Base-by-base conservation (phyloP, 148 eudicot genomes). In the Silene latifolia region DNA sequence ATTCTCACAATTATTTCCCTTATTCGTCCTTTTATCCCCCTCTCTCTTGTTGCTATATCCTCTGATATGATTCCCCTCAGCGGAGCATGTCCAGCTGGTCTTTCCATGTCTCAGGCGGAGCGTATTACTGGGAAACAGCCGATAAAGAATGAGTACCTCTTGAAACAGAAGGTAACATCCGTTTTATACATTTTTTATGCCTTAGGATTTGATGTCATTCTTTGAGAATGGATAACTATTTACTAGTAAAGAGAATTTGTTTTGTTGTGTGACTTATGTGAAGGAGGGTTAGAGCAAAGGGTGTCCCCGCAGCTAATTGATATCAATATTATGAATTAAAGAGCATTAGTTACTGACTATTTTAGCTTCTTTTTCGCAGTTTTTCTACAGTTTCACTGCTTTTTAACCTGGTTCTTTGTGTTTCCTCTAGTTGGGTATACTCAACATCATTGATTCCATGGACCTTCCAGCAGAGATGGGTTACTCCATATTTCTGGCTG, bases 11-110 rank as follows among this genome's bases (percentile, higher is more conserved):
- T 69, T 17, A 23, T 53, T 53, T 27, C 39, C 17, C 61, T 74
- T 32, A 15, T 35, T 27, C 57, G 17, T 62, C 68, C 51, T 27
- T 60, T 35, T 68, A 9, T 29, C 63, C 27, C 61, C 32, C 61
- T 69, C 76, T n/a, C 65, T 69, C 72, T 21, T n/a, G n/a, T 46
- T n/a, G 58, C 60, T 67, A 67, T 44, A 44, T 68, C 71, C 18
- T n/a, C 27, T 18, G 19, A 14, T 19, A 44, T 44, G 15, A 24
- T 32, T 76, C 76, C 80, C 72, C 71, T 76, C 72, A 93, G 98
- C 77, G 97, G 97, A 27, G 84, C 84, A 70, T 83, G 84, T 77
- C 86, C 96, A 65, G 86, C 97, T 72, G 98, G 96, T 84, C 96
- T 94, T 67, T 94, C 97, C 44, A 53, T 86, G 73, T 69, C 84